These are phyloP conservation scores for Arabidopsis suecica DNA, from an alignment of 345 rosid species.

Conservation along the genomic window DNA sequence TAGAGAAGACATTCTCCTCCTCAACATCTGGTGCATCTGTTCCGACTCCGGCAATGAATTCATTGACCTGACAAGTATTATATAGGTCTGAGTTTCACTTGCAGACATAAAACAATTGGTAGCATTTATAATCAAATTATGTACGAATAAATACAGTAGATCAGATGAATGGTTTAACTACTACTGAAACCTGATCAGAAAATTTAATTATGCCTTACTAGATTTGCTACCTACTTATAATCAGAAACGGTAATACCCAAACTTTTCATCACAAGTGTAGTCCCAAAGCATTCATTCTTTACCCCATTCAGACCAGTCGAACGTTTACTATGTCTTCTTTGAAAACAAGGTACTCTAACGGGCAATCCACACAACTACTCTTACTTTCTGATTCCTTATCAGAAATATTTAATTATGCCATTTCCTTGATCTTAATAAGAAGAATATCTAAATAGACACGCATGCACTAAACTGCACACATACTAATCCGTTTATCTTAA, in stretches of 20 bases:
- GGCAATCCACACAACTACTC: conserved; percentile 21
- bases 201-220: no score
- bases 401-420: background rate
- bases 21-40: conserved; percentile 99
- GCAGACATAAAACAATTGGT: background rate
- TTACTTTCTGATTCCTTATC: conserved; percentile 23
- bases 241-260: conserved; percentile 9
- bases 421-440: conserved; percentile 13
- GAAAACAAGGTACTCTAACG: conserved; percentile 11
- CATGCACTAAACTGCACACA: conserved; percentile 2
- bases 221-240: conserved; percentile 2
- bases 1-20: conserved; percentile 82
- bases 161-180: conserved; percentile 24
- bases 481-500: conserved; percentile 7
- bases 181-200: background rate
- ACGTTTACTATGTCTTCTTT: conserved; percentile 14
- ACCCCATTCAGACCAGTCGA: conserved; percentile 15
- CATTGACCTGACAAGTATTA: conserved; percentile 73
- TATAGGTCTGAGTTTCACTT: conserved; percentile 34
- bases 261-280: conserved; percentile 7
- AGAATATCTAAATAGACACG: conserved; percentile 12
- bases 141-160: conserved; percentile 19
- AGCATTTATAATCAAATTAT: background rate
- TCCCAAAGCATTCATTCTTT: background rate
- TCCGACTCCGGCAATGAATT: conserved; percentile 95